Base-by-base conservation (phyloP, 1,284 basidiomycete genomes). In the Trichosporon faecale region DNA sequence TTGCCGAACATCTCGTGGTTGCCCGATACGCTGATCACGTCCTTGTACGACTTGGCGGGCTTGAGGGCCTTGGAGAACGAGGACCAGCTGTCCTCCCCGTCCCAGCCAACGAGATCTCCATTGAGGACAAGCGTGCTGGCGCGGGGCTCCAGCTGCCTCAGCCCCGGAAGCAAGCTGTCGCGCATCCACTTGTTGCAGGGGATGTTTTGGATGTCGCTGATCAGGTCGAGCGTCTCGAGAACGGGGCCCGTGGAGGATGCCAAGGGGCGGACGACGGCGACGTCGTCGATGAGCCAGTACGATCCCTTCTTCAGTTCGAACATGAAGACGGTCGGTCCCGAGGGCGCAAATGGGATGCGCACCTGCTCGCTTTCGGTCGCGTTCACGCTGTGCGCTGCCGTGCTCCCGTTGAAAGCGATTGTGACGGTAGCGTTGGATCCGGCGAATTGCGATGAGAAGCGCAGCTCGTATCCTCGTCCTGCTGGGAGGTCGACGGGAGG, bases 151-250 rank as follows among this genome's bases (percentile, higher is more conserved):
- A 61, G 44, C 46, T 35, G 49, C 3, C 29, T 31, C 7, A 68
- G 31, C 1, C 67, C 67, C 8, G 61, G 61, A 2, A 68, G 67
- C 1, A 68, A n/a, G 21, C 40, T 52, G 33, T 64, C 23, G 46
- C 16, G 18, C 67, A 68, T 68, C 61, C 60, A 49, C 21, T 21
- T 18, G 57, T 61, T 61, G 57, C 57, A 61, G 8, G 25, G 27
- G 5, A 55, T 27, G 61, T 63, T 63, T 21, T 68, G 67, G 61
- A 68, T 55, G 35, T 68, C 67, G 46, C 67, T 68, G 46, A 68
- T 64, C n/a, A 68, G 52, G 67, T 68, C 61, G 46, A 68, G 33
- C n/a, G 40, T 46, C 33, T 68, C 67, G 7, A 64, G 21, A 5
- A 21, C 9, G 1, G 29, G 8, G 6, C 57, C 57, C 2, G 27